Percentiles rank a stretch among this genome's conserved stretches.
Evolutionary conservation across 73 alveolate genomes (phyloP).

Genomic region (Strombidium stylifer): DNA sequence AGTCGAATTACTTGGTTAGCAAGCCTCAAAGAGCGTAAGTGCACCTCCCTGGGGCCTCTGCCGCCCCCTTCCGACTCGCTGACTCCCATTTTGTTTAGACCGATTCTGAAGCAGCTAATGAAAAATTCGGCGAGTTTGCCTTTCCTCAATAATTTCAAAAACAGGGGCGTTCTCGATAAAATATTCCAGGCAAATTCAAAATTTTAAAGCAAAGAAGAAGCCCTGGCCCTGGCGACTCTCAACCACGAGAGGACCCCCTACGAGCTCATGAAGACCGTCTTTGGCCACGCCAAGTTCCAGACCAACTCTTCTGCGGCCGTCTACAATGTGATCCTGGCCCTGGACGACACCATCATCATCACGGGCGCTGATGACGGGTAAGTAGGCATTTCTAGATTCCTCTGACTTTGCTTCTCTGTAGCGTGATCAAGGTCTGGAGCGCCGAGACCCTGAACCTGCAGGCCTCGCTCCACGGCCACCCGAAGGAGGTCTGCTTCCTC

Average conservation of each 20-base stretch:
- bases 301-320: constrained; percentile 30
- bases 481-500: constrained; percentile 35
- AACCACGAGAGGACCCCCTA: constrained; percentile 28
- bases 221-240: constrained; percentile 4
- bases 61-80: neutral
- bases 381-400: neutral
- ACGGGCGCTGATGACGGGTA: constrained; percentile 62
- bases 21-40: neutral
- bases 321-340: constrained; percentile 28
- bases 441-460: constrained; percentile 42
- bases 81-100: neutral
- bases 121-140: neutral
- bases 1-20: neutral
- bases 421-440: constrained; percentile 51
- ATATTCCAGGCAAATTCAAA: neutral
- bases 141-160: neutral
- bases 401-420: neutral
- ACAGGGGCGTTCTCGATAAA: neutral
- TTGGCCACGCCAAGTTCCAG: constrained; percentile 41
- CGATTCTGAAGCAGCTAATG: neutral
- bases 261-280: constrained; percentile 50
- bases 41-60: neutral
- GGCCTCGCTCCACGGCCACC: constrained; percentile 55
- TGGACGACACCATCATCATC: constrained; percentile 24
- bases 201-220: neutral